Percentiles rank a stretch among this genome's conserved stretches.
These are phyloP conservation scores for Isochrysis galbana DNA, from an alignment of 78 protist species.

Conservation along the genomic window DNA sequence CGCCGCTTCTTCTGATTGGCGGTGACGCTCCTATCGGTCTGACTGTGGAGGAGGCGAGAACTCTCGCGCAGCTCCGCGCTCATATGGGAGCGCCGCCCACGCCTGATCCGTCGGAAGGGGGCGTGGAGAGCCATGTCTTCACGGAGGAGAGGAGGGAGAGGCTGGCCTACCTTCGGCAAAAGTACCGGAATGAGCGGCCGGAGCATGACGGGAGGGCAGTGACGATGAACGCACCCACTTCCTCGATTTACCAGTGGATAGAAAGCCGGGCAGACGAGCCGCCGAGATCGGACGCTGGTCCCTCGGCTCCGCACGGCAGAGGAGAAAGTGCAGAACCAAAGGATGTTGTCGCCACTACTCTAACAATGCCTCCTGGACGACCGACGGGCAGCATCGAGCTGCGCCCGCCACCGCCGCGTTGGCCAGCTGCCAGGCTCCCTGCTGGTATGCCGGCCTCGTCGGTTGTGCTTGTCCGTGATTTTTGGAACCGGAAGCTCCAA, in stretches of 20 bases:
- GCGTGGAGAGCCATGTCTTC: too few relatives aligned
- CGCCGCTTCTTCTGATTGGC: too few relatives aligned
- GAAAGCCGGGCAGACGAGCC: background rate
- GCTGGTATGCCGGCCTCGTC: background rate
- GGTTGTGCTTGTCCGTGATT: background rate
- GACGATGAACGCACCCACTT: background rate
- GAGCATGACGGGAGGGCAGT: background rate
- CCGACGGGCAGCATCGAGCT: background rate
- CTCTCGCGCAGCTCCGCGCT: too few relatives aligned
- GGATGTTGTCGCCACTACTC: background rate
- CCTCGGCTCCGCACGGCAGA: too few relatives aligned
- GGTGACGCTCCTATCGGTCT: too few relatives aligned
- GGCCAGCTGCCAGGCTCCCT: background rate
- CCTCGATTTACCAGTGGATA: background rate
- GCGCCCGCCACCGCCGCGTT: background rate
- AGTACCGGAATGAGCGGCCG: background rate
- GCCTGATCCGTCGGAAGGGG: too few relatives aligned
- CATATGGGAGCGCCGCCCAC: too few relatives aligned
- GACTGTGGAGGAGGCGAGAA: too few relatives aligned
- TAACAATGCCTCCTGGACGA: background rate
- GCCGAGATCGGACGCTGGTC: background rate
- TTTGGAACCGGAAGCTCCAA: background rate
- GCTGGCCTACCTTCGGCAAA: background rate
- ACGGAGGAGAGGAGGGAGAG: background rate
- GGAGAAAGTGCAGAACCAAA: background rate